These are phyloP conservation scores for Arachnopeziza araneosa DNA, from an alignment of 2,329 filamentous ascomycete genomes.

Conservation along the genomic window DNA sequence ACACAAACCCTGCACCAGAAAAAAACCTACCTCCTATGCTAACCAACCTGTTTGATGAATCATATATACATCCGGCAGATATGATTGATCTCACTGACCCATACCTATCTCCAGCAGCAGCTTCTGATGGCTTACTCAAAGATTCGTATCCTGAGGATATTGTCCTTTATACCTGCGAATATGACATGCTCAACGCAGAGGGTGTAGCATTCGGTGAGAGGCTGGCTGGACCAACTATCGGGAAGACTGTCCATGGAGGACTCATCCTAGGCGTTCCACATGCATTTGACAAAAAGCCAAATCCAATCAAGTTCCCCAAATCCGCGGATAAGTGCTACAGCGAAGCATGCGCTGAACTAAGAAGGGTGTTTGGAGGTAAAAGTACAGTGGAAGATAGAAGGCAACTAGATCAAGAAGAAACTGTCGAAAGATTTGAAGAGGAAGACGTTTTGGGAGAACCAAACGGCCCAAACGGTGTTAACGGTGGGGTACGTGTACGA, in stretches of 20 bases:
- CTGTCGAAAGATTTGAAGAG: conserved; percentile 26
- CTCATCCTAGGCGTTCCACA: conserved; percentile 55
- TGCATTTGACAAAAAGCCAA: conserved; percentile 63
- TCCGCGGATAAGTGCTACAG: conserved; percentile 26
- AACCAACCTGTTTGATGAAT: conserved; percentile 58
- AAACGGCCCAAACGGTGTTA: neutral
- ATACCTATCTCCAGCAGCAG: conserved; percentile 52
- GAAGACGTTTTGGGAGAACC: conserved; percentile 3
- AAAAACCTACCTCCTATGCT: conserved; percentile 51
- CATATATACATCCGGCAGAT: conserved; percentile 49
- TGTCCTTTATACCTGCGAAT: conserved; percentile 57
- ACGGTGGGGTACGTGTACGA: neutral
- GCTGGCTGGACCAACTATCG: conserved; percentile 40
- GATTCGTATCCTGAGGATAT: conserved; percentile 46
- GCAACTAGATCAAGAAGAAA: conserved; percentile 20
- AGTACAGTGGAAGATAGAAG: conserved; percentile 21
- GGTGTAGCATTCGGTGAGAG: conserved; percentile 56
- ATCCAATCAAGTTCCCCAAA: conserved; percentile 42
- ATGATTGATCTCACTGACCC: conserved; percentile 42
- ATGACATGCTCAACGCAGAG: conserved; percentile 58
- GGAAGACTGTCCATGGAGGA: conserved; percentile 52
- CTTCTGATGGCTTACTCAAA: conserved; percentile 44
- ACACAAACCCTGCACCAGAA: conserved; percentile 48
- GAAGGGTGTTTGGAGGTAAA: conserved; percentile 23
- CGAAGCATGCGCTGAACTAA: conserved; percentile 29